phyloP scores from a whole-genome alignment of 169 alveolate species.

The Plasmodium chabaudi region DNA sequence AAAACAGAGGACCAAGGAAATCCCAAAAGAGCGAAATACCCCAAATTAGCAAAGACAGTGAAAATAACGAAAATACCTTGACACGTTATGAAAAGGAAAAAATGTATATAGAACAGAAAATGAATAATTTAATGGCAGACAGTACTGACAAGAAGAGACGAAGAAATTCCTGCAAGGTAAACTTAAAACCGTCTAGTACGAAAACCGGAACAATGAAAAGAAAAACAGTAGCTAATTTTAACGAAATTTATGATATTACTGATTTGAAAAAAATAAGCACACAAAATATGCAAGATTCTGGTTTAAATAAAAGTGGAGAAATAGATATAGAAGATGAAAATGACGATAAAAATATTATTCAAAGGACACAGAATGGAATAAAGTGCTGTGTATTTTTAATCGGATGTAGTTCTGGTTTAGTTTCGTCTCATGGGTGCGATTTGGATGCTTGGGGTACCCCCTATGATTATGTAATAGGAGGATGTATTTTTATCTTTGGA shows the following conservation, averaged over 20 bases:
- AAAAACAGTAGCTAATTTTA: conserved; percentile 32
- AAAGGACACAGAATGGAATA: conserved; percentile 47
- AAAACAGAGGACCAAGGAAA: neutral
- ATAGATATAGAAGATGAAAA: neutral
- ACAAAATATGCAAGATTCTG: neutral
- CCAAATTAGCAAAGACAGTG: neutral
- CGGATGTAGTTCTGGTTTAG: conserved; percentile 85
- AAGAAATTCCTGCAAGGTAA: conserved; percentile 17
- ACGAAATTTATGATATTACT: neutral
- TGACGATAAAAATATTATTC: conserved; percentile 3
- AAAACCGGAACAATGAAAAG: conserved; percentile 26
- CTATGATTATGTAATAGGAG: conserved; percentile 78
- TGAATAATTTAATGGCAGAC: neutral
- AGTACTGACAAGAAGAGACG: conserved; percentile 22
- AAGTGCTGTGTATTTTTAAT: conserved; percentile 78
- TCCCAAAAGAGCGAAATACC: neutral
- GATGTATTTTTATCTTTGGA: conserved; percentile 80
- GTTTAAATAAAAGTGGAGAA: conserved; percentile 5
- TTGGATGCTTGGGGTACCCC: conserved; percentile 78
- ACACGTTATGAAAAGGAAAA: neutral
- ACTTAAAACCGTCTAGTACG: neutral
- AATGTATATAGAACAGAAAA: neutral
- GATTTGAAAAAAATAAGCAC: neutral
- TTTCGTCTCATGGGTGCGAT: conserved; percentile 71
- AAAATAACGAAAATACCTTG: neutral